Conservation (phyloP, 202 grass and related monocot species). For the Bolboschoenoplectus hybrid region DNA sequence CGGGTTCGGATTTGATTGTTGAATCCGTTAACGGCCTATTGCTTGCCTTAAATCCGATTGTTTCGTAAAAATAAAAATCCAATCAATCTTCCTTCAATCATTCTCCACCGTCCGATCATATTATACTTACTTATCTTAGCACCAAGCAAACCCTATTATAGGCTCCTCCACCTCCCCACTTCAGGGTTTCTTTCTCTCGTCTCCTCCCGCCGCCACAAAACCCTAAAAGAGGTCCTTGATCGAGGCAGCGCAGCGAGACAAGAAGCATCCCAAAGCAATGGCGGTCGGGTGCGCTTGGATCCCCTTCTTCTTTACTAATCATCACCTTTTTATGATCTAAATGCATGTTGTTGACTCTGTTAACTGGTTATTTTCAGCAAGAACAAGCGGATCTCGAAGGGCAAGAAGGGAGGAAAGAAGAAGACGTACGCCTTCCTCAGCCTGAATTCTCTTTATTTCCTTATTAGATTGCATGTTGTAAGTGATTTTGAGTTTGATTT, state of each 20-base stretch:
- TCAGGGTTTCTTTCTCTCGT: not conserved
- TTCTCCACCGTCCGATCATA: not conserved
- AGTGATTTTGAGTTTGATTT: not conserved
- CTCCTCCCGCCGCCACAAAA: slow-evolving; percentile 23
- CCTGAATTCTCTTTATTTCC: not conserved
- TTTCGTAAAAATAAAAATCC: not conserved
- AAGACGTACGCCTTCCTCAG: slow-evolving; percentile 48
- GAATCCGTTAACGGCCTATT: no score
- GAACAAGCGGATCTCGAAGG: slow-evolving; percentile 97
- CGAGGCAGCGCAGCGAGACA: not conserved
- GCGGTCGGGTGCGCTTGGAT: slow-evolving; percentile 29
- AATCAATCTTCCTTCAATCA: not conserved
- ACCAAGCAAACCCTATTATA: not conserved
- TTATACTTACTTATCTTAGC: not conserved
- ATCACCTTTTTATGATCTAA: not conserved
- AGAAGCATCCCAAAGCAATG: slow-evolving; percentile 19
- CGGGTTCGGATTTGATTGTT: no score
- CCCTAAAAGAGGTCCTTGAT: slow-evolving; percentile 2
- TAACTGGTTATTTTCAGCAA: slow-evolving; percentile 52
- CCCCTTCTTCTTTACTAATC: not conserved
- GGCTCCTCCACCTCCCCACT: not conserved
- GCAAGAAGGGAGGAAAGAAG: slow-evolving; percentile 91
- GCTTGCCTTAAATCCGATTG: no score
- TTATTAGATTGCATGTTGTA: not conserved
- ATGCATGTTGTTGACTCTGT: not conserved